A percentile compares a stretch with the other conserved stretches of the same genome.
Evolutionary conservation across 2,329 filamentous ascomycete species (phyloP).

Genomic region (Claviceps cyperi): DNA sequence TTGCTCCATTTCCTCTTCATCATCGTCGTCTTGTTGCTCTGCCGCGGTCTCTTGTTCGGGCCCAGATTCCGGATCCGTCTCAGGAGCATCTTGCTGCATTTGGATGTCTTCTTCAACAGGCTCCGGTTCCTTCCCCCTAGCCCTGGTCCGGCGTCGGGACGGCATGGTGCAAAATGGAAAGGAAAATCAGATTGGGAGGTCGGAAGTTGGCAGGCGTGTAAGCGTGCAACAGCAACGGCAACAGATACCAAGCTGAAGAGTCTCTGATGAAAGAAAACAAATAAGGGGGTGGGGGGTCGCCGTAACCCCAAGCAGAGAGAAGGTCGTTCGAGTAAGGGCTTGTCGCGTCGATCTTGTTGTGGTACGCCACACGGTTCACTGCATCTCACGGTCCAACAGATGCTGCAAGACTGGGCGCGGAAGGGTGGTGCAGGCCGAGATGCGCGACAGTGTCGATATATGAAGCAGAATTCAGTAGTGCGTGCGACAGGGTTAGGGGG

Average conservation of each 20-base stretch:
- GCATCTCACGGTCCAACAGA: constrained; percentile 10
- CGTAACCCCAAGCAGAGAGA: neutral
- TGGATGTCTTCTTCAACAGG: constrained; percentile 14
- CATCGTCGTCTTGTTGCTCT: constrained; percentile 3
- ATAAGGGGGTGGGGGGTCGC: neutral
- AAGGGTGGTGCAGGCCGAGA: constrained; percentile 1
- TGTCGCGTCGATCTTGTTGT: constrained; percentile 8
- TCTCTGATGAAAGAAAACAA: neutral
- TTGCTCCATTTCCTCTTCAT: constrained; percentile 7
- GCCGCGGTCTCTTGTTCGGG: constrained; percentile 4
- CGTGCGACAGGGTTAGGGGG: constrained; percentile 1
- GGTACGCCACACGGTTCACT: constrained; percentile 10
- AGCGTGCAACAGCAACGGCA: neutral
- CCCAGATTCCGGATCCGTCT: constrained; percentile 6
- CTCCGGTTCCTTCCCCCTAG: constrained; percentile 16
- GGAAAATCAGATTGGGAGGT: constrained; percentile 4
- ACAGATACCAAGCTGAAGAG: constrained; percentile 1
- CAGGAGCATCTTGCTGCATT: constrained; percentile 8
- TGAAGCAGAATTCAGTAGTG: neutral
- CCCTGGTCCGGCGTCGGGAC: constrained; percentile 23
- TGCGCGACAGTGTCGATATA: constrained; percentile 1
- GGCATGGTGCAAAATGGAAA: constrained; percentile 16
- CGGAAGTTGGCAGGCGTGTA: neutral
- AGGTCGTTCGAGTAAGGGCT: constrained; percentile 4
- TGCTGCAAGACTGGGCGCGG: neutral